These are phyloP conservation scores for Crucihimalaya himalaica DNA, from an alignment of 345 rosid species.

Conservation along the genomic window DNA sequence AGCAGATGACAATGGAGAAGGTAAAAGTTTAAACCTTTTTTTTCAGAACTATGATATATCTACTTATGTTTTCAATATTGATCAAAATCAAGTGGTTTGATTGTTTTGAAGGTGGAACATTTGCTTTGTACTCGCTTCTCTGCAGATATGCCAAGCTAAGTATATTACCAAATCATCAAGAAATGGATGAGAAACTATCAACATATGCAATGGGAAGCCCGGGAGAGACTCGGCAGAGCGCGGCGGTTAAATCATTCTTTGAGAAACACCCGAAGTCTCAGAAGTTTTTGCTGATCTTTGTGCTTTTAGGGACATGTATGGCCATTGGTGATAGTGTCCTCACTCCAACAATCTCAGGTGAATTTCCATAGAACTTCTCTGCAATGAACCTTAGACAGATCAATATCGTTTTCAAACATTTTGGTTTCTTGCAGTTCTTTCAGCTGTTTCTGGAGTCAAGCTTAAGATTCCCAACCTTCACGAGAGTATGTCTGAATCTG, in stretches of 20 bases:
- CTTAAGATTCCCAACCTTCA: conserved; percentile 63
- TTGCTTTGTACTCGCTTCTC: conserved; percentile 88
- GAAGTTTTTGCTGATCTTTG: conserved; percentile 57
- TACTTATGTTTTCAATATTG: neutral
- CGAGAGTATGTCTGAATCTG: conserved; percentile 56
- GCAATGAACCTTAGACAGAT: neutral
- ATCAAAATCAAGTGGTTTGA: neutral
- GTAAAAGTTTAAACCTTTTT: conserved; percentile 33
- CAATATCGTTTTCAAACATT: neutral
- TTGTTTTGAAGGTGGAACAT: conserved; percentile 67
- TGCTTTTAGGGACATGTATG: conserved; percentile 80
- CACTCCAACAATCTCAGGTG: conserved; percentile 91
- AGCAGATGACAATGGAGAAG: conserved; percentile 89
- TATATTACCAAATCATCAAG: conserved; percentile 83
- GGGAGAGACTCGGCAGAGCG: conserved; percentile 52
- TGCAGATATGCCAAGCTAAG: conserved; percentile 74
- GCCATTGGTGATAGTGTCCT: conserved; percentile 75
- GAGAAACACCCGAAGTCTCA: conserved; percentile 59
- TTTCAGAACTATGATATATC: neutral
- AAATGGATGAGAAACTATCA: conserved; percentile 71
- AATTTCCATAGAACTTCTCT: neutral
- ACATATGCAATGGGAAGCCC: conserved; percentile 54
- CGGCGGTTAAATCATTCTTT: conserved; percentile 54
- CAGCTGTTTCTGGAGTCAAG: conserved; percentile 77
- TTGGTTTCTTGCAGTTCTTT: conserved; percentile 60